Conservation (phyloP, 371 early-diverging fungal genomes). For the Parasitella parasitica region DNA sequence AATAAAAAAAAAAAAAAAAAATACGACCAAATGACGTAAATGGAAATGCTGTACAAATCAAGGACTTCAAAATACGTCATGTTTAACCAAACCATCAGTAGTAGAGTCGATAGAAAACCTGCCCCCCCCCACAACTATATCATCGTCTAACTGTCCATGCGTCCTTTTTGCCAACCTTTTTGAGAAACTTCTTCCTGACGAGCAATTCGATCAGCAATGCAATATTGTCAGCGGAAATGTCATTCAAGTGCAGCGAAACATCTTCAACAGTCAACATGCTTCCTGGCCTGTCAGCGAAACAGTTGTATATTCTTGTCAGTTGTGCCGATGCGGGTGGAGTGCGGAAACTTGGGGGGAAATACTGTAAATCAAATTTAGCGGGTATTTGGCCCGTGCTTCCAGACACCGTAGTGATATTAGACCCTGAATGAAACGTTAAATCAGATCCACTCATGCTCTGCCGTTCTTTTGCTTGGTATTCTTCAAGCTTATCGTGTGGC, state of each 20-base stretch:
- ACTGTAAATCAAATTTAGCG: conserved; percentile 28
- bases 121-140: too few relatives aligned
- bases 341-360: conserved; percentile 34
- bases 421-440: neutral
- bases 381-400: conserved; percentile 26
- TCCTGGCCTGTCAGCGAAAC: conserved; percentile 29
- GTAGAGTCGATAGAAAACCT: neutral
- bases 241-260: neutral
- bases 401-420: conserved; percentile 20
- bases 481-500: neutral
- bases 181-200: conserved; percentile 26
- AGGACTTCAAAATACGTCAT: neutral
- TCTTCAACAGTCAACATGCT: conserved; percentile 20
- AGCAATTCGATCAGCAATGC: conserved; percentile 18
- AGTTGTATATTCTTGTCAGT: conserved; percentile 29
- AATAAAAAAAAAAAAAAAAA: neutral
- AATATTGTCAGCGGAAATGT: conserved; percentile 9
- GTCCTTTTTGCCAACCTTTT: conserved; percentile 17
- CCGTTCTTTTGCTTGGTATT: neutral
- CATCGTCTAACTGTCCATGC: conserved; percentile 33
- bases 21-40: conserved; percentile 14
- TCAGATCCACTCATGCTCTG: neutral
- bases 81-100: neutral
- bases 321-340: conserved; percentile 38
- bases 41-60: neutral